These are phyloP conservation scores for Samsoniella hepiali DNA, from an alignment of 2,329 filamentous ascomycete genomes.

Conservation along the genomic window DNA sequence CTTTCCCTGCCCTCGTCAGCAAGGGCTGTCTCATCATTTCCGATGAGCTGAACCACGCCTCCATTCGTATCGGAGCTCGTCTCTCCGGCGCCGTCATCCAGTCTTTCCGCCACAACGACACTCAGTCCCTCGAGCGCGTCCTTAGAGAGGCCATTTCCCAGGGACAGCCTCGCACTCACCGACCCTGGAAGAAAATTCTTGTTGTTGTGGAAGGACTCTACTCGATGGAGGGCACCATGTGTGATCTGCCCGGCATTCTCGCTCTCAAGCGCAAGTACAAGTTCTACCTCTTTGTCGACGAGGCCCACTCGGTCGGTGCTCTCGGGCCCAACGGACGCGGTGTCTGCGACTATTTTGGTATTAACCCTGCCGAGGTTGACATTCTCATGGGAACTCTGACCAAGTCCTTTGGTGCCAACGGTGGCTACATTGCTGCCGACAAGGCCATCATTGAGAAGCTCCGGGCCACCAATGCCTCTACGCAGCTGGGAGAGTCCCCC, in stretches of 20 bases:
- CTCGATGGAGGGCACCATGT: constrained; percentile 99
- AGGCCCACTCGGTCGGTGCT: constrained; percentile 93
- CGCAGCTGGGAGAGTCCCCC: constrained; percentile 82
- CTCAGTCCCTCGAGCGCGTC: constrained; percentile 78
- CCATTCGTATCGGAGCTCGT: constrained; percentile 91
- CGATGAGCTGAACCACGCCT: constrained; percentile 96
- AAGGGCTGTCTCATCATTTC: constrained; percentile 95
- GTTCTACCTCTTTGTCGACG: constrained; percentile 92
- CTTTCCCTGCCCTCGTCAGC: constrained; percentile 86
- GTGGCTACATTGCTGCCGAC: constrained; percentile 88
- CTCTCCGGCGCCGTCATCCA: constrained; percentile 91
- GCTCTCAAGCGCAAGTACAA: constrained; percentile 93
- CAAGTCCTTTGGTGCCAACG: constrained; percentile 97
- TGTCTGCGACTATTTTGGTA: constrained; percentile 95
- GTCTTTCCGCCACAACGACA: constrained; percentile 98
- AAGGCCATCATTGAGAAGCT: constrained; percentile 92
- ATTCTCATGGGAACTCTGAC: constrained; percentile 98
- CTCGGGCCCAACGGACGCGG: constrained; percentile 84
- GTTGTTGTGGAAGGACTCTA: constrained; percentile 96
- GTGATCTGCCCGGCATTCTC: constrained; percentile 87
- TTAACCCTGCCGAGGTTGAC: constrained; percentile 84
- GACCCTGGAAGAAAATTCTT: constrained; percentile 98
- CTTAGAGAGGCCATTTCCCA: constrained; percentile 92
- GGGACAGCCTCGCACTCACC: constrained; percentile 95
- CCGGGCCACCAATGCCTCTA: constrained; percentile 78